These are phyloP conservation scores for Carex kokanica DNA, from an alignment of 176 grass and related monocot genomes.

Conservation along the genomic window DNA sequence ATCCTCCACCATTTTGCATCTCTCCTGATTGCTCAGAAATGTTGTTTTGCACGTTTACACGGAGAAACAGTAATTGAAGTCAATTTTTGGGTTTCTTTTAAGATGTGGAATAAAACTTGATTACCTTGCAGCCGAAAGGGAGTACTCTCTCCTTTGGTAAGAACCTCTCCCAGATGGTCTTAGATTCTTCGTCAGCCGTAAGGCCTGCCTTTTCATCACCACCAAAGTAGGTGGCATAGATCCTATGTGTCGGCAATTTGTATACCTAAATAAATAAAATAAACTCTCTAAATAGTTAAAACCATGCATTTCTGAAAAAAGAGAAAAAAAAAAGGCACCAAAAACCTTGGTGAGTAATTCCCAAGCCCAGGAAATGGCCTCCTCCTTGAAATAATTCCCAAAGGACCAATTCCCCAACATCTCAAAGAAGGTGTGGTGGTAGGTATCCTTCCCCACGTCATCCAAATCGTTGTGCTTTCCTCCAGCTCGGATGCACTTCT, in stretches of 20 bases:
- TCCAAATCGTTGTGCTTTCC: conserved; percentile 99
- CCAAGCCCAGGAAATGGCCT: conserved; percentile 89
- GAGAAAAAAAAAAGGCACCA: no score
- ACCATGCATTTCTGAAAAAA: background rate
- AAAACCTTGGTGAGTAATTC: conserved; percentile 75
- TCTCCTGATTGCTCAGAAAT: background rate
- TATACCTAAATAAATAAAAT: conserved; percentile 54
- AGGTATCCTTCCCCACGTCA: conserved; percentile 96
- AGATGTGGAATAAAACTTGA: background rate
- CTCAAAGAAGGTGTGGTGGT: conserved; percentile 98
- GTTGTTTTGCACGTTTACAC: background rate
- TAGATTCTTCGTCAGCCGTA: conserved; percentile 53
- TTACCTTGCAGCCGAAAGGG: conserved; percentile 93
- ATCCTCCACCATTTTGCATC: background rate
- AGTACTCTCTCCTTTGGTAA: conserved; percentile 58
- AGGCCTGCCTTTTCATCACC: conserved; percentile 77
- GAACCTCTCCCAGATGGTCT: conserved; percentile 66
- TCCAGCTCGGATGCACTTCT: conserved; percentile 96
- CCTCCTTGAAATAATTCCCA: conserved; percentile 88
- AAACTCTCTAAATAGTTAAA: background rate
- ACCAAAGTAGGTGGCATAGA: conserved; percentile 92
- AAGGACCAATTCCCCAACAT: conserved; percentile 99
- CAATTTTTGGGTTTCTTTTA: background rate
- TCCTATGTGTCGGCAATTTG: conserved; percentile 79
- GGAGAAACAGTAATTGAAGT: background rate